Evolutionary conservation across 2,329 filamentous ascomycete genomes (phyloP).

Genomic region (Cytospora paraplurivora): DNA sequence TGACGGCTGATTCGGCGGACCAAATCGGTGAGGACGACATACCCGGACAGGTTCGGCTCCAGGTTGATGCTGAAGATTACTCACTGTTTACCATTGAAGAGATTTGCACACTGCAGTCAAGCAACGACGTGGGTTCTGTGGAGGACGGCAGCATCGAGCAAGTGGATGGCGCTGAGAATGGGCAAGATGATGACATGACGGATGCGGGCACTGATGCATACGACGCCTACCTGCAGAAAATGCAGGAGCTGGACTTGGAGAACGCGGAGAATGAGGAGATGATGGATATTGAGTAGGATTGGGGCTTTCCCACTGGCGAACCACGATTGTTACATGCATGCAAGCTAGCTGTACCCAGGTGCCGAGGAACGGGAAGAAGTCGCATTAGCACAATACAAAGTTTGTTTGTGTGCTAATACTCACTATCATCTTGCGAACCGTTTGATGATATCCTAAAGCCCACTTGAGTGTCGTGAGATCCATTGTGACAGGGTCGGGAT

Average conservation of each 20-base stretch:
- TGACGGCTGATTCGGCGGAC: neutral
- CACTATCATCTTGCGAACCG: too few species aligned
- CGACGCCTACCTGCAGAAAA: neutral
- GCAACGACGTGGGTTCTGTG: too few species aligned
- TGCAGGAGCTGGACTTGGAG: neutral
- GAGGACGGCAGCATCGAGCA: neutral
- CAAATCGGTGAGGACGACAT: neutral
- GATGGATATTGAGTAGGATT: neutral
- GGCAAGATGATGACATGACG: neutral
- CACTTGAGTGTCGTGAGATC: too few species aligned
- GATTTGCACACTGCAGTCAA: too few species aligned
- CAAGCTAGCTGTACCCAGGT: too few species aligned
- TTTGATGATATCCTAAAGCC: too few species aligned
- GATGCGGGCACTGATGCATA: neutral
- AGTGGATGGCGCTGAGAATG: neutral
- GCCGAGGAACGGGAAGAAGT: too few species aligned
- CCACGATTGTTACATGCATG: too few species aligned
- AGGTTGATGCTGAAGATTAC: neutral
- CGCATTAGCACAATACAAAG: too few species aligned
- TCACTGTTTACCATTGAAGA: neutral
- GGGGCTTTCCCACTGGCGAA: neutral
- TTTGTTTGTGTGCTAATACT: too few species aligned
- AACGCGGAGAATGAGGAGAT: neutral
- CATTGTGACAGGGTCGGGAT: too few species aligned
- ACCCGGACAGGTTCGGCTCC: neutral